Evolutionary conservation across 495 filamentous ascomycete species (phyloP), one percentile per base, ranked within the genome.

Genomic region (Podospora comata): DNA sequence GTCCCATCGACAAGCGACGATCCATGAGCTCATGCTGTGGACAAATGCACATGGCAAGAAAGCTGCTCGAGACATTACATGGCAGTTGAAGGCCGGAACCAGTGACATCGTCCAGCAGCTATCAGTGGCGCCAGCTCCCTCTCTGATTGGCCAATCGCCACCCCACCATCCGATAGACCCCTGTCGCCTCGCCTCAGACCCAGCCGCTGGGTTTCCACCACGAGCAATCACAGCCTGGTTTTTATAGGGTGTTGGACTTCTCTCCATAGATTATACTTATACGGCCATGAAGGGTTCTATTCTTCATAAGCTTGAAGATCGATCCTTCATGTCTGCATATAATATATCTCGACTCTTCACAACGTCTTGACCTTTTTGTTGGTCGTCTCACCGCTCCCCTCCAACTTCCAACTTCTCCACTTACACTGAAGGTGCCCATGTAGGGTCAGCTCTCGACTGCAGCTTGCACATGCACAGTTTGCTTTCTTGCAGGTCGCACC

Each of bases 71-170:
- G 39, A 48, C 5, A 48, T 5, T 5, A 48, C 39, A 48, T 54
- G 30, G 30, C 44, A n/a, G 44, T 26, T 11, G 19, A 23, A 26
- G 39, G 26, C 62, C 58, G 56, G 64, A 64, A 53, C 73, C 73
- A 75, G 62, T 75, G 26, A 73, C n/a, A 70, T 20, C 9, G 13
- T 56, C 28, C 62, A 48, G 67, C 71, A 69, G 67, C 67, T 60
- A 66, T 67, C 59, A 54, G 71, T 73, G 71, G 65, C 34, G 54
- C 34, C 56, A 57, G 27, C 44, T 18, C 27, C 39, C 48, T 18
- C 13, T 60, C 28, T 66, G 32, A 75, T 70, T 75, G 71, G 73
- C 15, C 65, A 64, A 70, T 67, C 26, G 5, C 5, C 19, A 9
- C 59, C 64, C 63, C 62, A 59, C 66, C 39, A 59, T 28, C 13